Base-by-base conservation (phyloP, 768 basidiomycete genomes). In the Ramaria sp. region DNA sequence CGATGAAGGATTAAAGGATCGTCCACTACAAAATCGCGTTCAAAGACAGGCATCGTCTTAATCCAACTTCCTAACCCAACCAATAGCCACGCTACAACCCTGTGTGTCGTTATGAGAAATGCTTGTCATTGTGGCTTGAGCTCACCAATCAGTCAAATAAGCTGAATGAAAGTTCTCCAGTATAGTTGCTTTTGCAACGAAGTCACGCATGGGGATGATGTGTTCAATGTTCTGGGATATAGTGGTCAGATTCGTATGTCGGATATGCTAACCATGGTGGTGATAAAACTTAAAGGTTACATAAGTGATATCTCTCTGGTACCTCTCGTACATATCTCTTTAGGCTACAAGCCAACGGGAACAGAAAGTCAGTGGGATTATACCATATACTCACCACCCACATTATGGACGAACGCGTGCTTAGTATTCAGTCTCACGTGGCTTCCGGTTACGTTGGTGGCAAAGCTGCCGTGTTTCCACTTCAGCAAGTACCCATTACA, bases 381-480 rank as follows among this genome's bases (percentile, higher is more conserved):
- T 34, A 34, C 8, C 32, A 9, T 34, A 34, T 34, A 9, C 13
- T 9, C 32, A 34, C 32, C 32, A 34, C 8, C 32, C 39, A 4
- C 39, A 16, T 22, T n/a, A 47, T 47, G 45, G 55, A 59, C 22
- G 77, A 77, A 48, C 75, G 93, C 24, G 78, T 98, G 8, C 73
- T 97, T 39, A 92, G 89, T 61, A 79, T 97, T 48, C 95, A 98
- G 62, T 91, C 88, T 2, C 95, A 97, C 62, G 95, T 97, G 56
- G 81, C 85, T 9, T 90, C 83, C 60, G 95, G 95, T 47, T 97
- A 95, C 63, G 95, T 94, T 6, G 95, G 94, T 56, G 83, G 83
- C 25, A 88, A 87, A 65, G 85, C 84, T 8, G 84, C 85, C 0
- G 77, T 81, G 5, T 87, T 86, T 61, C 83, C 85, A 0, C 79